phyloP scores from a whole-genome alignment of 768 basidiomycete species.

The Butyriboletus loyo region DNA sequence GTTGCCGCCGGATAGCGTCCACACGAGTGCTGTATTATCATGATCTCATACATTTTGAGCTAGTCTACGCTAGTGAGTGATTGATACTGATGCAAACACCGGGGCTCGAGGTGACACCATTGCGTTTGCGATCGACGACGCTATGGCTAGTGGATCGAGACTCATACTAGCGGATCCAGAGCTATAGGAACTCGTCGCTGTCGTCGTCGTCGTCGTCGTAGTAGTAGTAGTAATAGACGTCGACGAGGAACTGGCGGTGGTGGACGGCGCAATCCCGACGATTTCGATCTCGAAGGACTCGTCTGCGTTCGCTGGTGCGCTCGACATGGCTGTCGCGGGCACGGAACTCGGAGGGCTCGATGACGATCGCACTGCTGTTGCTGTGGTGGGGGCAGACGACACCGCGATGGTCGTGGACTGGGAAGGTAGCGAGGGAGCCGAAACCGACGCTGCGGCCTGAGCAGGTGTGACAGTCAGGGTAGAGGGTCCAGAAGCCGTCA shows the following conservation, averaged over 20 bases:
- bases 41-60: no score
- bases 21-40: no score
- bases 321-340: not conserved
- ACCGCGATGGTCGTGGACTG: not conserved
- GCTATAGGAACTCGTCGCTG: not conserved
- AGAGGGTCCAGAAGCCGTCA: constrained; percentile 6
- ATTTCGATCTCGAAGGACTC: constrained; percentile 24
- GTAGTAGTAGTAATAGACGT: not conserved
- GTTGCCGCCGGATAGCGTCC: no score
- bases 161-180: not conserved
- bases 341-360: not conserved
- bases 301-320: not conserved
- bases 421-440: constrained; percentile 3
- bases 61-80: not conserved
- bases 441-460: constrained; percentile 15
- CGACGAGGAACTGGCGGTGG: not conserved
- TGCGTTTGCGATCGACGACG: constrained; percentile 18
- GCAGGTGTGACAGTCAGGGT: constrained; percentile 4
- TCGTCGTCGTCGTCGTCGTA: not conserved
- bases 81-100: not conserved
- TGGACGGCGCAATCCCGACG: constrained; percentile 9
- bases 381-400: not conserved
- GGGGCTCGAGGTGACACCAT: not conserved
- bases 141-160: constrained; percentile 16
- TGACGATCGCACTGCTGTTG: constrained; percentile 3